These are phyloP conservation scores for Agarophyton chilense DNA, from an alignment of 23 red algal genomes.

Conservation along the genomic window DNA sequence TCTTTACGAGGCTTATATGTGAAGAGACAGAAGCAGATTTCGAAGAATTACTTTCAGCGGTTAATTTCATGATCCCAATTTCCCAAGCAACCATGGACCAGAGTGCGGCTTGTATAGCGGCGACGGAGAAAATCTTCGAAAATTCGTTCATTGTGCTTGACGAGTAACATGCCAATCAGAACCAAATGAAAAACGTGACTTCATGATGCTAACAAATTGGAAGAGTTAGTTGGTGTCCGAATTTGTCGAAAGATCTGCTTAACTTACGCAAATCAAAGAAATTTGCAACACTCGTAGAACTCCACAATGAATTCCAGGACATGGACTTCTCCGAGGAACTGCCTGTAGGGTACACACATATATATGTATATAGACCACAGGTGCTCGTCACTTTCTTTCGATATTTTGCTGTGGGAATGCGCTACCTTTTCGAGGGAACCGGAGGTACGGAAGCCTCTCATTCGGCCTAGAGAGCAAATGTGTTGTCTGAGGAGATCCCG, in stretches of 20 bases:
- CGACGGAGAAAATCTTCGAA: neutral
- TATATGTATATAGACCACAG: neutral
- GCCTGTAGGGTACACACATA: neutral
- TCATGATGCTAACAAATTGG: neutral
- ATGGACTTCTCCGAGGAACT: no score
- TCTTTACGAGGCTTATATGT: conserved; percentile 4
- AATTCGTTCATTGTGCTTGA: neutral
- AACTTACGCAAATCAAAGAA: neutral
- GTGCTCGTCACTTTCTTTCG: neutral
- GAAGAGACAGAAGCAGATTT: neutral
- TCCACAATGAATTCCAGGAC: no score
- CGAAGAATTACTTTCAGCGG: no score
- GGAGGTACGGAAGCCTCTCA: neutral
- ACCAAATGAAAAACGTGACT: no score
- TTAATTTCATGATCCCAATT: no score
- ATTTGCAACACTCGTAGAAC: no score
- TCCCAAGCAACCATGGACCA: conserved; percentile 28
- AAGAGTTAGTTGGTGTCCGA: neutral
- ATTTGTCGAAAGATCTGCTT: neutral
- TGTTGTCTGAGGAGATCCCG: neutral
- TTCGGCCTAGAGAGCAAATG: neutral
- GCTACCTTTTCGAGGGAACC: neutral
- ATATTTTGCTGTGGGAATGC: no score
- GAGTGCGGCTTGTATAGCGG: neutral
- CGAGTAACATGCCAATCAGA: neutral